Percentiles rank a stretch among this genome's conserved stretches.
Conservation (phyloP, 352 stramenopile species). For the Phytophthora pini region DNA sequence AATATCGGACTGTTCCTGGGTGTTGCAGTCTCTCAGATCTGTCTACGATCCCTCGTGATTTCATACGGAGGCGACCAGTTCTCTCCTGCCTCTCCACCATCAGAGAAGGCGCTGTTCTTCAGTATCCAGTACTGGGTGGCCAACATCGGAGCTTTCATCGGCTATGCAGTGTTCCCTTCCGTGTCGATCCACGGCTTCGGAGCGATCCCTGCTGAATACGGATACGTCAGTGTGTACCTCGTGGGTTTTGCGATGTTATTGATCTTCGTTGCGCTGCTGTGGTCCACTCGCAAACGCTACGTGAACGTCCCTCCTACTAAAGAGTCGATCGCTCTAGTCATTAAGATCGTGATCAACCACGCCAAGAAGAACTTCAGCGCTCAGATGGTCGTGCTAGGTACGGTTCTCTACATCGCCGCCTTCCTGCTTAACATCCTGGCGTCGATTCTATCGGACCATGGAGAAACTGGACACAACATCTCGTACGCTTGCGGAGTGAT, state of each 20-base stretch:
- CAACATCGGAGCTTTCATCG: constrained; percentile 77
- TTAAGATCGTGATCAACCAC: constrained; percentile 43
- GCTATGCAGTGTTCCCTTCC: constrained; percentile 77
- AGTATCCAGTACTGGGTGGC: constrained; percentile 85
- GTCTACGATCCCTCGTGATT: constrained; percentile 64
- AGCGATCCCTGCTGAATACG: constrained; percentile 44
- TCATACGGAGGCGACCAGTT: constrained; percentile 73
- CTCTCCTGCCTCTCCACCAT: constrained; percentile 39
- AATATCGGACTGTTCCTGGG: constrained; percentile 57
- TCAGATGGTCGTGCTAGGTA: constrained; percentile 41
- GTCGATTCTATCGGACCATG: constrained; percentile 49
- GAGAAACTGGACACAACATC: constrained; percentile 43
- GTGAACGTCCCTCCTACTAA: constrained; percentile 47
- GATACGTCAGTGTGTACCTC: constrained; percentile 62
- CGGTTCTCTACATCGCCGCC: constrained; percentile 39
- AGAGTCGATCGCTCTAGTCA: constrained; percentile 47
- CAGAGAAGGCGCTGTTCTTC: constrained; percentile 77
- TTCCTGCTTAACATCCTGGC: constrained; percentile 64
- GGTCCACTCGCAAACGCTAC: constrained; percentile 48
- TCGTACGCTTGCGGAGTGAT: constrained; percentile 50
- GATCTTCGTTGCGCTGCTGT: constrained; percentile 46
- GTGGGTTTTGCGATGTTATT: constrained; percentile 55
- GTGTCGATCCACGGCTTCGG: constrained; percentile 75
- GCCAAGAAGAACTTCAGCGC: constrained; percentile 36
- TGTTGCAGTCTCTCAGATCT: constrained; percentile 51